Evolutionary conservation across 2,329 filamentous ascomycete genomes (phyloP).

Genomic region (Pseudogymnoascus pannorum): DNA sequence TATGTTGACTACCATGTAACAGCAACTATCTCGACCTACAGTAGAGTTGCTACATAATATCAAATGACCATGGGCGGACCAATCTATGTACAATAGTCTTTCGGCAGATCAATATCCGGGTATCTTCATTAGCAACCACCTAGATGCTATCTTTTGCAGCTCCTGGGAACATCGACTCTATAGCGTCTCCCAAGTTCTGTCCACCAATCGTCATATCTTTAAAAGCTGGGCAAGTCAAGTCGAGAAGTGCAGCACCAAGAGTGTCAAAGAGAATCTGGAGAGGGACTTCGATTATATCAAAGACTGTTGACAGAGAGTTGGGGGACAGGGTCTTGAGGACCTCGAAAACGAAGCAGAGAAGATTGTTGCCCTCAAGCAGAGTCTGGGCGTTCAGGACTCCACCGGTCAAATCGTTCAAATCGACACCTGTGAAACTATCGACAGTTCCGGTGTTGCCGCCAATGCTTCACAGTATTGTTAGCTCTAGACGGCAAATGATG

Average conservation of each 20-base stretch:
- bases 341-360: conserved; percentile 37
- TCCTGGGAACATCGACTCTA: conserved; percentile 12
- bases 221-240: conserved; percentile 27
- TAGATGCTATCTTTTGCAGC: conserved; percentile 7
- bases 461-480: conserved; percentile 20
- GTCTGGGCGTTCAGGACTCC: conserved; percentile 37
- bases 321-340: conserved; percentile 34
- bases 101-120: background rate
- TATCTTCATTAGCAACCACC: background rate
- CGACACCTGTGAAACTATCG: conserved; percentile 43
- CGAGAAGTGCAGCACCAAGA: conserved; percentile 24
- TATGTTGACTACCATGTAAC: background rate
- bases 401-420: conserved; percentile 35
- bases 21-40: background rate
- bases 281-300: conserved; percentile 29
- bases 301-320: conserved; percentile 34
- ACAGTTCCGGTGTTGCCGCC: conserved; percentile 46
- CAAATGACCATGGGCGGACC: background rate
- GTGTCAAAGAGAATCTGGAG: conserved; percentile 27
- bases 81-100: background rate
- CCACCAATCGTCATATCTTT: conserved; percentile 18
- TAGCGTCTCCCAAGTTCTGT: conserved; percentile 10
- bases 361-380: conserved; percentile 41
- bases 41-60: background rate
- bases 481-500: background rate